phyloP scores from a whole-genome alignment of 2,329 filamentous ascomycete genomes.

The Ophiostoma ips region DNA sequence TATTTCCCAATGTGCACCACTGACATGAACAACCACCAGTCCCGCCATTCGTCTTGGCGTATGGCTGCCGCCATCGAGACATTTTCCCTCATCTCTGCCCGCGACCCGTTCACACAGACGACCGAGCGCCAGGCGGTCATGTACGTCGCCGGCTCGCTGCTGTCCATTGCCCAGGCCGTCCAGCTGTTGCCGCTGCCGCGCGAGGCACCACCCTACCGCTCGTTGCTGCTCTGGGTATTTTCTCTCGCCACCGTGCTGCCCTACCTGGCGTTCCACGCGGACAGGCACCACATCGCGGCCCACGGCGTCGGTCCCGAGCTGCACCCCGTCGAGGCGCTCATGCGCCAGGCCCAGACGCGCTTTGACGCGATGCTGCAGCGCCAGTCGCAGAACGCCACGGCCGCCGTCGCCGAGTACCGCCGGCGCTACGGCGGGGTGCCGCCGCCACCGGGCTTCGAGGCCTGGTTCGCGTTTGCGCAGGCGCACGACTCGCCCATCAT shows the following conservation, averaged over 20 bases:
- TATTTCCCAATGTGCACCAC: too few species aligned
- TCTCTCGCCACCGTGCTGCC: background rate
- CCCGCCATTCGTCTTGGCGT: slow-evolving; percentile 13
- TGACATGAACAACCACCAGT: slow-evolving; percentile 5
- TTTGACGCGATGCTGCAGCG: background rate
- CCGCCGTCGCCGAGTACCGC: slow-evolving; percentile 27
- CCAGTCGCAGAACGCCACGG: slow-evolving; percentile 14
- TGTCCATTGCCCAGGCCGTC: background rate
- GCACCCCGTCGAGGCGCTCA: slow-evolving; percentile 1
- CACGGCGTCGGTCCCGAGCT: background rate
- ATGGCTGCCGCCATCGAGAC: background rate
- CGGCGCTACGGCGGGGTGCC: slow-evolving; percentile 27
- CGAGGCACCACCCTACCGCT: background rate
- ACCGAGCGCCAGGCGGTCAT: background rate
- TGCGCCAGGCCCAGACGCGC: background rate
- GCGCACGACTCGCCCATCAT: slow-evolving; percentile 7
- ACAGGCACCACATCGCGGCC: background rate
- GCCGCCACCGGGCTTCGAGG: slow-evolving; percentile 32
- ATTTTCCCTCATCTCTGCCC: slow-evolving; percentile 1
- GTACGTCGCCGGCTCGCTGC: background rate
- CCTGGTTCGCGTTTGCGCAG: slow-evolving; percentile 22
- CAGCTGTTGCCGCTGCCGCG: slow-evolving; percentile 1
- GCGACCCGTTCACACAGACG: background rate
- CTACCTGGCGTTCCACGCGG: background rate
- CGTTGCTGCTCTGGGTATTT: background rate